Evolutionary conservation across 441 rosid species (phyloP).

Genomic region (Aleurites moluccanus): DNA sequence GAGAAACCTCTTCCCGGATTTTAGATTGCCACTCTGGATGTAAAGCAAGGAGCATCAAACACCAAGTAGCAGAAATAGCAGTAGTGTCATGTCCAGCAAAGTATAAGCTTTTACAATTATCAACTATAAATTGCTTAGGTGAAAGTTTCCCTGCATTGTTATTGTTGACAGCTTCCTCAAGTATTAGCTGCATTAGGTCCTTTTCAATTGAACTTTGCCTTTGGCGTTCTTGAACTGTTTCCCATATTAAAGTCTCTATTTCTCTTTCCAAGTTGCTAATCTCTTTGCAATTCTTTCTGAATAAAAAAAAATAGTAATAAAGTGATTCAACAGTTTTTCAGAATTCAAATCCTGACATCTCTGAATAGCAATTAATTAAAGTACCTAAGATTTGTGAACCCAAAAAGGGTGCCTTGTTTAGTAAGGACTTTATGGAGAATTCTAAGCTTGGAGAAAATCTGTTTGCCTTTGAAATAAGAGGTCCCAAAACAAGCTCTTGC

Average conservation of each 20-base stretch:
- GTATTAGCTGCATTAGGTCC: slow-evolving; percentile 59
- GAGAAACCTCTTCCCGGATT: slow-evolving; percentile 17
- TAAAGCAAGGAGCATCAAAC: slow-evolving; percentile 21
- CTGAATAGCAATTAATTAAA: too few relatives aligned
- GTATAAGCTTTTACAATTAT: slow-evolving; percentile 20
- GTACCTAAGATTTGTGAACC: slow-evolving; percentile 42
- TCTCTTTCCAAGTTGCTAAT: slow-evolving; percentile 53
- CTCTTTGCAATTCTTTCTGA: slow-evolving; percentile 35
- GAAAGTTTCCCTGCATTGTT: slow-evolving; percentile 31
- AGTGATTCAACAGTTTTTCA: not conserved
- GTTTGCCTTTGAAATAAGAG: slow-evolving; percentile 58
- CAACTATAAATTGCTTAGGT: slow-evolving; percentile 13
- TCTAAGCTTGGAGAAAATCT: slow-evolving; percentile 76
- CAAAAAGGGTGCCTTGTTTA: slow-evolving; percentile 50
- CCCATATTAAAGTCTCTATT: slow-evolving; percentile 68
- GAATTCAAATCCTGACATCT: too few relatives aligned
- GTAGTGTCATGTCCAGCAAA: slow-evolving; percentile 25
- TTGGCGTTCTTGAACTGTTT: slow-evolving; percentile 57
- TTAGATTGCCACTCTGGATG: slow-evolving; percentile 22
- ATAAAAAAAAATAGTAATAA: slow-evolving; percentile 16
- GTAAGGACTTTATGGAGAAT: slow-evolving; percentile 57
- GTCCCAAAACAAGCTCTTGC: slow-evolving; percentile 83
- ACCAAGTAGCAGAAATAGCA: slow-evolving; percentile 21
- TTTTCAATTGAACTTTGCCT: slow-evolving; percentile 30
- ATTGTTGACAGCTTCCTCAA: slow-evolving; percentile 53